Evolutionary conservation across 176 grass and related monocot genomes (phyloP).

Genomic region (Carex scoparia): DNA sequence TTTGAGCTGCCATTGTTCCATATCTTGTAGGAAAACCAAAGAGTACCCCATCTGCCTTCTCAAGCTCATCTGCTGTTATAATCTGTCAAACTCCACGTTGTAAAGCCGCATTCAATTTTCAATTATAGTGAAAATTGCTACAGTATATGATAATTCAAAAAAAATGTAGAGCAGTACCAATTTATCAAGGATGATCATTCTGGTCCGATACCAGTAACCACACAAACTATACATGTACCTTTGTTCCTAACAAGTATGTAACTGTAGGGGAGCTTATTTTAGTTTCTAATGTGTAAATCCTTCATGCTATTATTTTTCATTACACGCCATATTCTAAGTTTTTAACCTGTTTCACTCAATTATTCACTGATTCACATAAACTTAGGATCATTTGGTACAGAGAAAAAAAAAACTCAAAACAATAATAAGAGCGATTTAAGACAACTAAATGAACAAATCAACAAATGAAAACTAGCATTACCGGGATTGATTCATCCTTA

Average conservation of each 20-base stretch:
- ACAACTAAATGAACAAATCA: neutral
- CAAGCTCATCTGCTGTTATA: constrained; percentile 45
- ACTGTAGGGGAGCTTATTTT: neutral
- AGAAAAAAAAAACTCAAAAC: neutral
- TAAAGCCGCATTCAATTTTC: constrained; percentile 1
- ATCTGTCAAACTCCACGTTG: constrained; percentile 13
- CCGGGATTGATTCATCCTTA: constrained; percentile 50
- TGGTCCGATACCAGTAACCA: neutral
- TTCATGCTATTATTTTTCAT: neutral
- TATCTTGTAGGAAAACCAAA: constrained; percentile 86
- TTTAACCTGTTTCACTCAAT: neutral
- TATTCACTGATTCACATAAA: neutral
- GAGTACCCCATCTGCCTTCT: constrained; percentile 60
- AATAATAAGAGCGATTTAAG: neutral
- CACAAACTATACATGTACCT: neutral
- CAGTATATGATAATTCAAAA: neutral
- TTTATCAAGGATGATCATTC: neutral
- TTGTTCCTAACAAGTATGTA: neutral
- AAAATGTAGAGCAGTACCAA: neutral
- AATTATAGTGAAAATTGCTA: neutral
- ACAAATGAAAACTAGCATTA: constrained; percentile 18
- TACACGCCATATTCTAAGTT: neutral
- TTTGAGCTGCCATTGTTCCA: constrained; percentile 82
- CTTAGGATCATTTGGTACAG: neutral
- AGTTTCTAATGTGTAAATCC: neutral